Conservation (phyloP, 176 grass and related monocot species). For the Raddia distichophylla region DNA sequence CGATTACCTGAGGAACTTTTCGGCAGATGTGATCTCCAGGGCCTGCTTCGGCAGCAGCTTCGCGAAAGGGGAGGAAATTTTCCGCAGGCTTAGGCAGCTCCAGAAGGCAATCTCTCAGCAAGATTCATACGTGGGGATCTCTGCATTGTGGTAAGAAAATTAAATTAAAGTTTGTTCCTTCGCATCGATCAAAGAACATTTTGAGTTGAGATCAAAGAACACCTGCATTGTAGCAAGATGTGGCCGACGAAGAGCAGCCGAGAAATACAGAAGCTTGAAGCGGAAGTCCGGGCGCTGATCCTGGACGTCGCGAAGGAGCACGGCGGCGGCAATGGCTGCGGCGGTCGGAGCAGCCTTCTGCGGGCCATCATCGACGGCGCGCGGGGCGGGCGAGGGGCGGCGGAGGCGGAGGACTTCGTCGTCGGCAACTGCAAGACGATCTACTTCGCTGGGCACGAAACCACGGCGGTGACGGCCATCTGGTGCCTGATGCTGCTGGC, state of each 20-base stretch:
- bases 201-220: too few relatives aligned
- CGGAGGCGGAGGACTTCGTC: constrained; percentile 52
- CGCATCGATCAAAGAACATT: not conserved
- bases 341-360: constrained; percentile 31
- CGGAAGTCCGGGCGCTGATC: constrained; percentile 52
- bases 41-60: constrained; percentile 80
- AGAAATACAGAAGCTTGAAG: constrained; percentile 57
- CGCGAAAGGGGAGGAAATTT: constrained; percentile 68
- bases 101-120: constrained; percentile 53
- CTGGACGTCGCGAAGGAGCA: constrained; percentile 54
- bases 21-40: constrained; percentile 66
- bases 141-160: constrained; percentile 49
- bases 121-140: constrained; percentile 35
- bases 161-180: not conserved
- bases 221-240: constrained; percentile 31
- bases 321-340: not conserved
- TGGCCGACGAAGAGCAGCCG: constrained; percentile 59
- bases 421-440: constrained; percentile 73
- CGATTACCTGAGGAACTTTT: constrained; percentile 61
- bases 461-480: constrained; percentile 43
- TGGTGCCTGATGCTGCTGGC: constrained; percentile 87
- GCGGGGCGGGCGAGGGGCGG: not conserved
- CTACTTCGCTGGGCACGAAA: constrained; percentile 72
- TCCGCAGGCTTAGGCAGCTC: constrained; percentile 59
- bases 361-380: constrained; percentile 56